phyloP scores from a whole-genome alignment of 345 rosid genomes.

The Camelina sativa region DNA sequence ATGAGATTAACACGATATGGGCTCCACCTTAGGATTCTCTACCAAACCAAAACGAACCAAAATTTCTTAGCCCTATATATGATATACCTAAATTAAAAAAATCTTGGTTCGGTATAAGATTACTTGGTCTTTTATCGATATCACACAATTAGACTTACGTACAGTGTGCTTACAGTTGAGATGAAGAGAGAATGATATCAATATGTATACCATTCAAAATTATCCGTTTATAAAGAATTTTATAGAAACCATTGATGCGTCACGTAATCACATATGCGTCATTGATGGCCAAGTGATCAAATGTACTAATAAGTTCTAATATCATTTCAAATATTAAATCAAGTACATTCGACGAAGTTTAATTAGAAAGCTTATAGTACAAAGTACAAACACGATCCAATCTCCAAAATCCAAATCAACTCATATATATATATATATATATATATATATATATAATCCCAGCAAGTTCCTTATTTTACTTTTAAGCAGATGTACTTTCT shows the following conservation, averaged over 20 bases:
- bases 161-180: neutral
- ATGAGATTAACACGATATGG: conserved; percentile 29
- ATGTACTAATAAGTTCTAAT: neutral
- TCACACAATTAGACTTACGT: neutral
- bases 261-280: neutral
- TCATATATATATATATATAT: too few species aligned
- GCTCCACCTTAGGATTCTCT: conserved; percentile 21
- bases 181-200: neutral
- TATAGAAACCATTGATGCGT: neutral
- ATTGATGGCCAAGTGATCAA: neutral
- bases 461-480: too few species aligned
- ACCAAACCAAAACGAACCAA: neutral
- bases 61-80: neutral
- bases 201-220: too few species aligned
- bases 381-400: neutral
- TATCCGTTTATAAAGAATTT: too few species aligned
- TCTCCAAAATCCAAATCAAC: neutral
- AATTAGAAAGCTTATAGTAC: neutral
- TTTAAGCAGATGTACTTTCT: neutral
- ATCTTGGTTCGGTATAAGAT: neutral
- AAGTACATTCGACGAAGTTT: neutral
- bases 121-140: conserved; percentile 3
- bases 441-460: too few species aligned
- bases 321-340: neutral
- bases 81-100: neutral